Evolutionary conservation across 768 basidiomycete species (phyloP).

Genomic region (Agaricus subrufescens): DNA sequence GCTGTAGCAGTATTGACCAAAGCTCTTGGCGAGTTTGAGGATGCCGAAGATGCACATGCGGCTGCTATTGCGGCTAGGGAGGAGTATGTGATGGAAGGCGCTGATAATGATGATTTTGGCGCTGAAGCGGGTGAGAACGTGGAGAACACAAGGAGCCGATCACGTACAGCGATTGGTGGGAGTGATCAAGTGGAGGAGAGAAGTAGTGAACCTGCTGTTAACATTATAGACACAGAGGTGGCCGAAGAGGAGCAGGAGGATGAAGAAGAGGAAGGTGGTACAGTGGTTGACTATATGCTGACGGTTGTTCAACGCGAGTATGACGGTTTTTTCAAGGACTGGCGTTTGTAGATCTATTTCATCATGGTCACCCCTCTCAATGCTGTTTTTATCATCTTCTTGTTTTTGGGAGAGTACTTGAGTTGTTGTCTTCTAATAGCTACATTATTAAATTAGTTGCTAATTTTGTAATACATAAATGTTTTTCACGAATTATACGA

Average conservation of each 20-base stretch:
- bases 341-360: constrained; percentile 43
- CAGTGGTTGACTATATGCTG: constrained; percentile 84
- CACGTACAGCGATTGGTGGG: neutral
- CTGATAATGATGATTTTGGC: constrained; percentile 77
- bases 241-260: constrained; percentile 16
- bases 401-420: neutral
- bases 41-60: constrained; percentile 81
- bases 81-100: constrained; percentile 67
- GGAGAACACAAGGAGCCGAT: neutral
- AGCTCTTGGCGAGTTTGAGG: constrained; percentile 83
- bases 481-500: no score
- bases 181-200: neutral
- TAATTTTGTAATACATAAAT: neutral
- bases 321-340: constrained; percentile 63
- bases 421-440: no score
- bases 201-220: constrained; percentile 18
- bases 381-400: neutral
- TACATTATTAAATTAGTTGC: neutral
- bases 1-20: constrained; percentile 50
- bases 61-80: constrained; percentile 74
- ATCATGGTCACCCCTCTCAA: no score
- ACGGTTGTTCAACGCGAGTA: constrained; percentile 54
- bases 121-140: constrained; percentile 19
- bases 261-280: constrained; percentile 55
- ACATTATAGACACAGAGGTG: constrained; percentile 19